These are phyloP conservation scores for Trypanosoma lewisi DNA, from an alignment of 208 protist genomes.

Conservation along the genomic window DNA sequence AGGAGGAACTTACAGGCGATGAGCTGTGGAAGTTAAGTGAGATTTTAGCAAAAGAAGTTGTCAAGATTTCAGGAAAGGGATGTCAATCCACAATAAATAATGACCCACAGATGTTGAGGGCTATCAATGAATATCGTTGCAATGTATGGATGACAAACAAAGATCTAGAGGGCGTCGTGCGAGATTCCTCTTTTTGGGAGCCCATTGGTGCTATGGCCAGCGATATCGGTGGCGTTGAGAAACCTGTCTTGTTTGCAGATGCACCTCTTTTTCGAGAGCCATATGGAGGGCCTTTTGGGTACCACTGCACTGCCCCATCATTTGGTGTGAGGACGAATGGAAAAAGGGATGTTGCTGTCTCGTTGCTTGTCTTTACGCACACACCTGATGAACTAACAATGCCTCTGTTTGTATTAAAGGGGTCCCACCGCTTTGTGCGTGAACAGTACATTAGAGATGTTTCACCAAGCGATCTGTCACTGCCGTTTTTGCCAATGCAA, in stretches of 20 bases:
- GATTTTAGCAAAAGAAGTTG: slow-evolving; percentile 37
- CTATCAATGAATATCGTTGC: slow-evolving; percentile 77
- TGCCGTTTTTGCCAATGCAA: slow-evolving; percentile 62
- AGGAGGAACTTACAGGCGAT: slow-evolving; percentile 53
- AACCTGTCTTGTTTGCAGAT: slow-evolving; percentile 77
- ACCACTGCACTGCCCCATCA: slow-evolving; percentile 79
- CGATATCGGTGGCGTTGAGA: slow-evolving; percentile 65
- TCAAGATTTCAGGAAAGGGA: slow-evolving; percentile 36
- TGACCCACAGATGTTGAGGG: slow-evolving; percentile 75
- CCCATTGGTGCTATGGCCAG: slow-evolving; percentile 39
- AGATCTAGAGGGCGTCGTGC: slow-evolving; percentile 35
- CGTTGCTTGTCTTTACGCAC: slow-evolving; percentile 78
- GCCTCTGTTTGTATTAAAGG: slow-evolving; percentile 55
- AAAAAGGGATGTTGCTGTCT: slow-evolving; percentile 37
- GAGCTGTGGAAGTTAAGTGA: slow-evolving; percentile 76
- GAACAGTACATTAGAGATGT: slow-evolving; percentile 61
- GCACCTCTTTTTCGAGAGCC: slow-evolving; percentile 67
- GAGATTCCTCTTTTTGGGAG: slow-evolving; percentile 28
- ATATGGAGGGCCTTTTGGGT: slow-evolving; percentile 70
- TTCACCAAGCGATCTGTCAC: slow-evolving; percentile 35
- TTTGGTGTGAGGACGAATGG: slow-evolving; percentile 74
- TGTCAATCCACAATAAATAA: slow-evolving; percentile 73
- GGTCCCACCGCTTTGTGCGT: slow-evolving; percentile 67
- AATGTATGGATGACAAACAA: slow-evolving; percentile 88
- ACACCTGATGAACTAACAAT: slow-evolving; percentile 43